phyloP scores from a whole-genome alignment of 805 yeast genomes.

The Saturnispora sanitii region DNA sequence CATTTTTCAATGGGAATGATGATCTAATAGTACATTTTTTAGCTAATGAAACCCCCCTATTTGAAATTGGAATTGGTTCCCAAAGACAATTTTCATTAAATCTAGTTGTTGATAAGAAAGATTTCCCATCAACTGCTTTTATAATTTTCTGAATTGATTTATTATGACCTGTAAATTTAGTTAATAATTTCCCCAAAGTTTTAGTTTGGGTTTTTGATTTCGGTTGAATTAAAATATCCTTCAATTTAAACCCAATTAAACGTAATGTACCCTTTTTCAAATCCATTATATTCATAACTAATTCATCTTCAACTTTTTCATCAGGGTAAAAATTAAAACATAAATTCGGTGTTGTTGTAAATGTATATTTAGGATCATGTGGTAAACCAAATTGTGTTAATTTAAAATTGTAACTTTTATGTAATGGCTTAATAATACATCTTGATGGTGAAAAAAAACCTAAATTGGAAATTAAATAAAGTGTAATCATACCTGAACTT shows the following conservation, averaged over 20 bases:
- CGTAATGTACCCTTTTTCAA: slow-evolving; percentile 27
- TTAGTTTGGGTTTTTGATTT: background rate
- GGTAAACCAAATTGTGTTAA: slow-evolving; percentile 26
- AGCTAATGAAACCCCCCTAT: slow-evolving; percentile 22
- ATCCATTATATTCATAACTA: slow-evolving; percentile 21
- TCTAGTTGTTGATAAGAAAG: slow-evolving; percentile 49
- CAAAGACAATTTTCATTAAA: slow-evolving; percentile 56
- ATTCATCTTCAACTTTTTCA: slow-evolving; percentile 3
- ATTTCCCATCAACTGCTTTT: slow-evolving; percentile 58
- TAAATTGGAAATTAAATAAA: slow-evolving; percentile 42
- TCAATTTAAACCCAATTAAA: slow-evolving; percentile 26
- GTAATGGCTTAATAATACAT: slow-evolving; percentile 33
- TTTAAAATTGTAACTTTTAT: slow-evolving; percentile 15
- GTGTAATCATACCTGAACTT: slow-evolving; percentile 30
- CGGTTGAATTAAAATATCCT: slow-evolving; percentile 22
- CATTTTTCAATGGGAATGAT: slow-evolving; percentile 36
- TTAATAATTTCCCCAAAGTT: slow-evolving; percentile 29
- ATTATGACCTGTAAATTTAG: slow-evolving; percentile 75
- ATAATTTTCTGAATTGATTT: slow-evolving; percentile 63
- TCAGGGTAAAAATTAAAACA: slow-evolving; percentile 6
- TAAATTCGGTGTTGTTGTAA: slow-evolving; percentile 1
- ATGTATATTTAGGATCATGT: slow-evolving; percentile 13
- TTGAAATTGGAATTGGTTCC: slow-evolving; percentile 32
- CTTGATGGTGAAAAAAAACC: slow-evolving; percentile 37
- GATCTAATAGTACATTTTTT: slow-evolving; percentile 33